These are phyloP conservation scores for Tetrapyrgos nigripes DNA, from an alignment of 1,284 basidiomycete species.

Conservation along the genomic window DNA sequence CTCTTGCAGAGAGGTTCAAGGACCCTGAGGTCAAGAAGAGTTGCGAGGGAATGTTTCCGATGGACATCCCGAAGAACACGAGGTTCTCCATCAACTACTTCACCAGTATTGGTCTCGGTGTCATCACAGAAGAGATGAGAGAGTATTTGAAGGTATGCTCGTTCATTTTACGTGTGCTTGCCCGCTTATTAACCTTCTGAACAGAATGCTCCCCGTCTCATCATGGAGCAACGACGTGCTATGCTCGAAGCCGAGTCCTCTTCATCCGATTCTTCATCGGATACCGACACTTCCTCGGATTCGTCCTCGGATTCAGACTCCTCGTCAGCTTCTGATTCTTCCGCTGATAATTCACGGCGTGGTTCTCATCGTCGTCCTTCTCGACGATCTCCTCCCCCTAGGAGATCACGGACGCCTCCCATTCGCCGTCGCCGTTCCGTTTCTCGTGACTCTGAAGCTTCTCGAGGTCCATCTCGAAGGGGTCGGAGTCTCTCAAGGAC, in stretches of 20 bases:
- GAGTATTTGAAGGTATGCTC: conserved; percentile 86
- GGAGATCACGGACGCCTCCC: background rate
- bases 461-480: conserved; percentile 18
- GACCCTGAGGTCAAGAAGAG: conserved; percentile 82
- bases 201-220: conserved; percentile 90
- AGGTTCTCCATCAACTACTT: conserved; percentile 99
- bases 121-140: conserved; percentile 95
- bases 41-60: conserved; percentile 91
- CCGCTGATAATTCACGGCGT: conserved; percentile 28
- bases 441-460: conserved; percentile 18
- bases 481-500: conserved; percentile 34
- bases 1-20: conserved; percentile 84
- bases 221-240: conserved; percentile 92
- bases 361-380: conserved; percentile 16
- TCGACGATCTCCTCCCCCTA: background rate
- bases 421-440: conserved; percentile 30
- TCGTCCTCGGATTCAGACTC: conserved; percentile 31
- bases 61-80: conserved; percentile 96
- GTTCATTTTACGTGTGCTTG: conserved; percentile 1
- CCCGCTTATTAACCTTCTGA: conserved; percentile 4
- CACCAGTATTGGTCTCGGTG: conserved; percentile 92
- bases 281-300: conserved; percentile 35
- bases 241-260: conserved; percentile 79
- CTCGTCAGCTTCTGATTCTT: conserved; percentile 48
- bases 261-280: conserved; percentile 36